A percentile compares a stretch with the other conserved stretches of the same genome.
phyloP scores from a whole-genome alignment of 768 basidiomycete species.

The Leucogyrophana mollusca region DNA sequence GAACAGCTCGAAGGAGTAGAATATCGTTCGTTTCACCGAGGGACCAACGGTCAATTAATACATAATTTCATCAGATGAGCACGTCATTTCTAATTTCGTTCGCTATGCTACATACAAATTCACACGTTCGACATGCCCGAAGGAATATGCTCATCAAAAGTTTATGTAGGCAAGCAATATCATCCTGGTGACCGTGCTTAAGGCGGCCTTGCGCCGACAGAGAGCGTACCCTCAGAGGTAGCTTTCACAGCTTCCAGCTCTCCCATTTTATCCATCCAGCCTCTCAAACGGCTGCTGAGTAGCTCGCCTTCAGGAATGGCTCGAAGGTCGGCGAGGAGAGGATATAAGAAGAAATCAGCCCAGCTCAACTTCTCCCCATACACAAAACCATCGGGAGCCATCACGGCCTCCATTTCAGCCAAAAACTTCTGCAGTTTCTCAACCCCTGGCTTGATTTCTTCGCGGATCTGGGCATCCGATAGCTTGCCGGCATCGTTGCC shows the following conservation, averaged over 20 bases:
- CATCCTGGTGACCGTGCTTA: too few species aligned
- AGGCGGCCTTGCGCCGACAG: slow-evolving; percentile 23
- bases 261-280: slow-evolving; percentile 26
- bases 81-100: too few species aligned
- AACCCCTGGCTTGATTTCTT: slow-evolving; percentile 16
- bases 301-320: slow-evolving; percentile 25
- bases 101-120: too few species aligned
- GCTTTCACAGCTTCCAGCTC: slow-evolving; percentile 20
- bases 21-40: too few species aligned
- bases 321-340: slow-evolving; percentile 27
- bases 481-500: slow-evolving; percentile 20
- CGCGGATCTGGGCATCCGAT: slow-evolving; percentile 21
- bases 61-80: too few species aligned
- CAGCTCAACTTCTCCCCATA: slow-evolving; percentile 27
- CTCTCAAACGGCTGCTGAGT: slow-evolving; percentile 18
- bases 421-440: slow-evolving; percentile 16
- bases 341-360: slow-evolving; percentile 34
- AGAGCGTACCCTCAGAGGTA: slow-evolving; percentile 23
- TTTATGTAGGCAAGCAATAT: too few species aligned
- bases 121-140: too few species aligned
- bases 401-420: slow-evolving; percentile 12
- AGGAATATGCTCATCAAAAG: too few species aligned
- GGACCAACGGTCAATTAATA: too few species aligned
- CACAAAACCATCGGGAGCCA: slow-evolving; percentile 26
- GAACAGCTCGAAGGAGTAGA: too few species aligned